These are phyloP conservation scores for Tetrapyrgos nigripes DNA, from an alignment of 1,284 basidiomycete species.

Conservation along the genomic window DNA sequence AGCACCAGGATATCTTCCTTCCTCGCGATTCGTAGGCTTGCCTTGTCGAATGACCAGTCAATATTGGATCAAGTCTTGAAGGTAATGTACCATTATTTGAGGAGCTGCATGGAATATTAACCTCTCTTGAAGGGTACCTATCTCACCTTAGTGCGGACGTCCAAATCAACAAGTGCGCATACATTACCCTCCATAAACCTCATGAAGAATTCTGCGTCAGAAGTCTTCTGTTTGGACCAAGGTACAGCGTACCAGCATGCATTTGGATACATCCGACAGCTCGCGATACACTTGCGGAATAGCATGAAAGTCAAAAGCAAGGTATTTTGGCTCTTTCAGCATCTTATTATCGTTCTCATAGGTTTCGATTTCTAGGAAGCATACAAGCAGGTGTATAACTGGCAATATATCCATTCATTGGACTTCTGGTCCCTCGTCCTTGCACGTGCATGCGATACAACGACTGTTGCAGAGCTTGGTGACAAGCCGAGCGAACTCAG, in stretches of 20 bases:
- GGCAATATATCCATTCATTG: constrained; percentile 96
- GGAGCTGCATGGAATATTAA: constrained; percentile 2
- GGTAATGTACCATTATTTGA: constrained; percentile 48
- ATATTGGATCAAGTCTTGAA: constrained; percentile 89
- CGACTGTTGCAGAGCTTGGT: constrained; percentile 57
- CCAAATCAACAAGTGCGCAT: constrained; percentile 84
- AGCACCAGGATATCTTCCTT: constrained; percentile 88
- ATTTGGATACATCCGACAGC: constrained; percentile 95
- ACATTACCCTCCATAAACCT: constrained; percentile 94
- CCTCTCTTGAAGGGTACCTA: constrained; percentile 75
- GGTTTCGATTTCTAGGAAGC: constrained; percentile 63
- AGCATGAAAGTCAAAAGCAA: constrained; percentile 91
- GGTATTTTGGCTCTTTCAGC: constrained; percentile 45
- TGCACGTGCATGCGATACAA: constrained; percentile 76
- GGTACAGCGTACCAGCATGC: constrained; percentile 90
- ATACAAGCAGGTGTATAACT: constrained; percentile 95
- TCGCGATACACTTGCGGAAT: constrained; percentile 92
- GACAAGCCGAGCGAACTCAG: constrained; percentile 80
- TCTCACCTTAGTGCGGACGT: constrained; percentile 81
- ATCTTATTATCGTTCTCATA: background rate
- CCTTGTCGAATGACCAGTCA: constrained; percentile 80
- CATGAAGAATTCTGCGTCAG: constrained; percentile 98
- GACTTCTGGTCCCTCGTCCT: constrained; percentile 97
- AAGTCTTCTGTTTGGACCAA: constrained; percentile 86
- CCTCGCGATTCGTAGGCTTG: constrained; percentile 85